Percentiles rank a stretch among this genome's conserved stretches.
phyloP scores from a whole-genome alignment of 768 basidiomycete genomes.

The Ephemerocybe angulata region DNA sequence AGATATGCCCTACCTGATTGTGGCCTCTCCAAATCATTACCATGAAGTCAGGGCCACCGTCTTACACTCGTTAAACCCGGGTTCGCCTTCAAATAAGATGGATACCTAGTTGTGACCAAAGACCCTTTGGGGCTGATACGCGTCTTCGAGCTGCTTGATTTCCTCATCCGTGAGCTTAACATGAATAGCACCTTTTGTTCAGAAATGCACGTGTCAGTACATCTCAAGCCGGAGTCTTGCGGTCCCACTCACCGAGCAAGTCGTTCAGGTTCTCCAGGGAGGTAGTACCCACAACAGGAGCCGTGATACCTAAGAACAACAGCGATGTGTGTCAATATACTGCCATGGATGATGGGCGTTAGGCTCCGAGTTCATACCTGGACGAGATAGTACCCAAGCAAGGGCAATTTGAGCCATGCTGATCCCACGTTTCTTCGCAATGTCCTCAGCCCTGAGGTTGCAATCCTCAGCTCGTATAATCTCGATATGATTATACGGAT shows the following conservation, averaged over 20 bases:
- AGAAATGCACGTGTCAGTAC: background rate
- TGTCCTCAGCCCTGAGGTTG: constrained; percentile 44
- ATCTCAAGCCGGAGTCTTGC: background rate
- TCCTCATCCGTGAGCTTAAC: constrained; percentile 54
- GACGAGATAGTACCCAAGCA: constrained; percentile 41
- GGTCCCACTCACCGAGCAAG: constrained; percentile 36
- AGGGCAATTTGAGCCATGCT: constrained; percentile 57
- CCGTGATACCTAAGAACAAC: constrained; percentile 50
- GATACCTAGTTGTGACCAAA: constrained; percentile 45
- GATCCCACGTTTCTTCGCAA: constrained; percentile 47
- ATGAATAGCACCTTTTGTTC: constrained; percentile 36
- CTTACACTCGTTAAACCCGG: too few relatives aligned
- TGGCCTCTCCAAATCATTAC: too few relatives aligned
- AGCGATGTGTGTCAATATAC: too few relatives aligned
- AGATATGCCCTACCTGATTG: too few relatives aligned
- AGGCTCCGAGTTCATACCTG: too few relatives aligned
- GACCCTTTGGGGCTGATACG: constrained; percentile 44
- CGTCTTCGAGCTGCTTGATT: constrained; percentile 50
- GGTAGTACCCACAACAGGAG: constrained; percentile 58
- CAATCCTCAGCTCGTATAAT: too few relatives aligned
- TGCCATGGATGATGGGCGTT: too few relatives aligned
- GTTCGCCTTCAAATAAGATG: too few relatives aligned
- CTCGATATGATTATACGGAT: background rate
- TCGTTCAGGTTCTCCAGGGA: constrained; percentile 50
- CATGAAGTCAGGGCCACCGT: too few relatives aligned